These are phyloP conservation scores for Kodamaea fukazawae DNA, from an alignment of 805 yeast species.

Conservation along the genomic window DNA sequence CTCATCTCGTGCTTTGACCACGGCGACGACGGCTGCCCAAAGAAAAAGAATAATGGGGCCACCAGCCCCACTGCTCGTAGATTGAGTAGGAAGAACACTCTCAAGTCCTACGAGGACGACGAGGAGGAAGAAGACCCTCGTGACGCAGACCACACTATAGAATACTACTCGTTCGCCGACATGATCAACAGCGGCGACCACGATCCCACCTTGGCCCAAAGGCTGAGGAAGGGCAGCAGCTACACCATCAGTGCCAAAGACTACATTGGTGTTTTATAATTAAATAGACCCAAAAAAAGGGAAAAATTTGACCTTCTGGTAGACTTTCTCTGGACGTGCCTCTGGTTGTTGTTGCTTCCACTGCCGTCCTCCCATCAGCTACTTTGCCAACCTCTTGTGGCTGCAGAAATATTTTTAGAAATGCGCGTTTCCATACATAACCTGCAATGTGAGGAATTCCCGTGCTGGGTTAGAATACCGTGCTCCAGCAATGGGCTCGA, in stretches of 20 bases:
- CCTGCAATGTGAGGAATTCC: no score
- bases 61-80: constrained; percentile 4
- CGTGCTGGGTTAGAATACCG: no score
- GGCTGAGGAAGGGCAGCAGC: constrained; percentile 12
- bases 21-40: neutral
- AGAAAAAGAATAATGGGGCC: constrained; percentile 9
- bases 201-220: constrained; percentile 5
- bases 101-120: neutral
- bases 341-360: no score
- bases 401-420: no score
- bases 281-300: neutral
- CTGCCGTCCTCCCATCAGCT: no score
- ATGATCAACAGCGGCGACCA: constrained; percentile 23
- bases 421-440: no score
- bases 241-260: constrained; percentile 19
- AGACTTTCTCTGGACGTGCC: no score
- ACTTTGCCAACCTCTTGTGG: no score
- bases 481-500: no score
- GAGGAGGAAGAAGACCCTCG: constrained; percentile 6
- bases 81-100: constrained; percentile 3
- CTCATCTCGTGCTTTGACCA: constrained; percentile 20
- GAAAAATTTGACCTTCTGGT: no score
- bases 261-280: constrained; percentile 18
- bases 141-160: constrained; percentile 19
- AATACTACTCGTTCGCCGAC: constrained; percentile 33